These are phyloP conservation scores for Metarhizium sp. DNA, from an alignment of 2,329 filamentous ascomycete genomes.

Conservation along the genomic window DNA sequence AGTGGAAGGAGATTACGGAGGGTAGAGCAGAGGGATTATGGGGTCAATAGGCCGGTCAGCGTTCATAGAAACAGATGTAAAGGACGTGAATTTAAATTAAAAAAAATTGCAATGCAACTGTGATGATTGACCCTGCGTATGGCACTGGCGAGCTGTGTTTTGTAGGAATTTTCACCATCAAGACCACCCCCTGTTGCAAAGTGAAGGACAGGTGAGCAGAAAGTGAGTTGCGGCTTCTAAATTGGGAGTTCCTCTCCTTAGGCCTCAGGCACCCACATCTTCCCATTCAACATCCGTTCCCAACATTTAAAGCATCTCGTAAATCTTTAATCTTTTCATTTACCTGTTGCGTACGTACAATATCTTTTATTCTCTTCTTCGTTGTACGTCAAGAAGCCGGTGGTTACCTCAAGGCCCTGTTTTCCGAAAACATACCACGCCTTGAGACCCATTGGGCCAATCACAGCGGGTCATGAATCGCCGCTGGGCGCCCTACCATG, in stretches of 20 bases:
- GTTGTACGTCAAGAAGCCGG: not conserved
- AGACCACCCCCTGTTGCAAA: not conserved
- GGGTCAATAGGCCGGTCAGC: slow-evolving; percentile 19
- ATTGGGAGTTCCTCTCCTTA: not conserved
- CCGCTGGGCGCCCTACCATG: slow-evolving; percentile 1
- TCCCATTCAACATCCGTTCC: not conserved
- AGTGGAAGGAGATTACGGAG: slow-evolving; percentile 57
- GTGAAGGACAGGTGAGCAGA: slow-evolving; percentile 4
- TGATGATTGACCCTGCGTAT: too few relatives aligned
- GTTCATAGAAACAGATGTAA: not conserved
- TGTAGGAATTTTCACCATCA: not conserved
- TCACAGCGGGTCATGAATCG: not conserved
- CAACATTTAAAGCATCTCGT: not conserved
- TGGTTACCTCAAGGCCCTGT: not conserved
- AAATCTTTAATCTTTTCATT: not conserved
- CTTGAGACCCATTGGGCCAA: not conserved
- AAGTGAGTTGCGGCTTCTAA: slow-evolving; percentile 8
- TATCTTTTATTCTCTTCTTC: not conserved
- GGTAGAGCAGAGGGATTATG: slow-evolving; percentile 30
- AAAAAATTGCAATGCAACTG: not conserved
- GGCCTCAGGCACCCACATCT: slow-evolving; percentile 7
- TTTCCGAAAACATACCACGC: not conserved
- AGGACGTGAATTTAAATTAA: not conserved
- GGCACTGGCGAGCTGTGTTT: not conserved
- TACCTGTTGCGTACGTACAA: not conserved